These are phyloP conservation scores for Lecanoromycetidae sp. DNA, from an alignment of 2,329 filamentous ascomycete species.

Conservation along the genomic window DNA sequence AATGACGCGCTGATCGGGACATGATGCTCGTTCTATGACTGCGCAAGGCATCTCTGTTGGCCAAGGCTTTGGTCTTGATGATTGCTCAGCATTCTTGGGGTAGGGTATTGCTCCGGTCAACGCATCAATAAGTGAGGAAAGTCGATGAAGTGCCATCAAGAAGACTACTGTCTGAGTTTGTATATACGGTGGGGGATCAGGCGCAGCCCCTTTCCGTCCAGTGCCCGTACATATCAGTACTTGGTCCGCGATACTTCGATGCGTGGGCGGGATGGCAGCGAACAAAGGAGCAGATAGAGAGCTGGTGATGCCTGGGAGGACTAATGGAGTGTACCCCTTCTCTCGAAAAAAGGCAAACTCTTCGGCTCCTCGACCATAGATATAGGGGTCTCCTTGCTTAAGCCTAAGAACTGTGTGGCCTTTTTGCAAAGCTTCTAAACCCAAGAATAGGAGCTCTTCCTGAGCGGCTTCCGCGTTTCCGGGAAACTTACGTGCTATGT, in stretches of 20 bases:
- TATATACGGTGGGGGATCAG: slow-evolving; percentile 69
- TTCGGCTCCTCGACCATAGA: slow-evolving; percentile 90
- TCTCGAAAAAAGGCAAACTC: slow-evolving; percentile 74
- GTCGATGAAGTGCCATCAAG: slow-evolving; percentile 84
- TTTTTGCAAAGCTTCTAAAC: slow-evolving; percentile 52
- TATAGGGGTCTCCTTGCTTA: slow-evolving; percentile 93
- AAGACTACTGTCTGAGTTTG: slow-evolving; percentile 75
- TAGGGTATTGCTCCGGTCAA: slow-evolving; percentile 37
- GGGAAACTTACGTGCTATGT: slow-evolving; percentile 93
- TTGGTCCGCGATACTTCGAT: slow-evolving; percentile 81
- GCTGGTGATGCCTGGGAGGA: slow-evolving; percentile 83
- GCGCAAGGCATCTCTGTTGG: slow-evolving; percentile 73
- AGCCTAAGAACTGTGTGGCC: slow-evolving; percentile 76
- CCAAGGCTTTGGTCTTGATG: slow-evolving; percentile 40
- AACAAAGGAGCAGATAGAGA: slow-evolving; percentile 80
- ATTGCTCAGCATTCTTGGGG: slow-evolving; percentile 18
- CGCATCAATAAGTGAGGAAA: slow-evolving; percentile 59
- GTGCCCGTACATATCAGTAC: slow-evolving; percentile 95
- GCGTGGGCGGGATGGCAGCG: slow-evolving; percentile 74
- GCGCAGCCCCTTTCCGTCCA: slow-evolving; percentile 73
- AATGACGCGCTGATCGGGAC: slow-evolving; percentile 86
- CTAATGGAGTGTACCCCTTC: slow-evolving; percentile 56
- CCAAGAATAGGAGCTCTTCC: slow-evolving; percentile 71
- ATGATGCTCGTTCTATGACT: slow-evolving; percentile 85
- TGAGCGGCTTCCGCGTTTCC: slow-evolving; percentile 92